phyloP scores from a whole-genome alignment of 2,329 filamentous ascomycete species.

The Fusarium protoensiforme region DNA sequence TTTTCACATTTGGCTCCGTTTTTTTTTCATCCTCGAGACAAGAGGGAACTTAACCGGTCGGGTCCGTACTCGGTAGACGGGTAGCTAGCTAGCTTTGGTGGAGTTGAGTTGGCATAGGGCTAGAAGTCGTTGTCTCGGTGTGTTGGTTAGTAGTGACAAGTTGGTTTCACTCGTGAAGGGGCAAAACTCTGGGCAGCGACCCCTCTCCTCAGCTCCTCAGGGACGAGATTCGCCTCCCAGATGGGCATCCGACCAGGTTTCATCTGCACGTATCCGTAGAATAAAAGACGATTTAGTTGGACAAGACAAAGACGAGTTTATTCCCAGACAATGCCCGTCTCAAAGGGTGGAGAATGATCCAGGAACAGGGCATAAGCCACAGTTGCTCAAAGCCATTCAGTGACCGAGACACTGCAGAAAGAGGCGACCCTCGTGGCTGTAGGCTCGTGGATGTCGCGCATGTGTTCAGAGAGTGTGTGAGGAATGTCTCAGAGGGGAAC shows the following conservation, averaged over 20 bases:
- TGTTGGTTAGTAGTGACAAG: not conserved
- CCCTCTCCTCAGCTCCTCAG: conserved; percentile 2
- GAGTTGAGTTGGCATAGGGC: not conserved
- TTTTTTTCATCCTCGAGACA: conserved; percentile 1
- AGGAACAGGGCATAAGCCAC: conserved; percentile 10
- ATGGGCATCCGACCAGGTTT: not conserved
- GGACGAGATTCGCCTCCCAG: not conserved
- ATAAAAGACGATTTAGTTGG: conserved; percentile 1
- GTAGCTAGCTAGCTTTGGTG: not conserved
- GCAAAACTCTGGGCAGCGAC: not conserved
- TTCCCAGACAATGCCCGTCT: conserved; percentile 5
- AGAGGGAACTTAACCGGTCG: conserved; percentile 21
- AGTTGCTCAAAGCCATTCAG: not conserved
- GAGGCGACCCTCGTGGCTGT: not conserved
- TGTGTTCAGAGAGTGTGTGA: not conserved
- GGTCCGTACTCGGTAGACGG: conserved; percentile 7
- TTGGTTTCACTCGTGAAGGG: not conserved
- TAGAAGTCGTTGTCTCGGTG: not conserved
- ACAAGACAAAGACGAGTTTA: not conserved
- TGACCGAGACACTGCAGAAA: not conserved
- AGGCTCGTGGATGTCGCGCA: not conserved
- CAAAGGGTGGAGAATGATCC: conserved; percentile 2
- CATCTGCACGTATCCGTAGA: not conserved
- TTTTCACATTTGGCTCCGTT: not conserved
- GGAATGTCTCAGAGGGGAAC: not conserved